These are phyloP conservation scores for Tricholomella constricta DNA, from an alignment of 768 basidiomycete species.

Conservation along the genomic window DNA sequence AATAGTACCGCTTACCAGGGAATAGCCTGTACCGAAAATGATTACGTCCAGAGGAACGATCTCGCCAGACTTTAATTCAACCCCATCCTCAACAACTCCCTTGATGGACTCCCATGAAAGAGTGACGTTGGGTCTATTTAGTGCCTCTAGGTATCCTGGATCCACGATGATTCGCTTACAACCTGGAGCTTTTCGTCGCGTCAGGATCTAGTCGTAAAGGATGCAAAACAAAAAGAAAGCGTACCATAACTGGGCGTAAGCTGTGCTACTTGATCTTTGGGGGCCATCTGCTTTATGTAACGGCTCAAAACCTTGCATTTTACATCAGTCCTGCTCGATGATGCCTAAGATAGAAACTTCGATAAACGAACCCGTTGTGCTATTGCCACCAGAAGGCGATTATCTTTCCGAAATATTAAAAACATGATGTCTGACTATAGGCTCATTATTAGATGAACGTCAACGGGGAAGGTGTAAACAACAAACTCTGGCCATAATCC, in stretches of 20 bases:
- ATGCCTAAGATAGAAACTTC: background rate
- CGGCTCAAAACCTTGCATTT: conserved; percentile 35
- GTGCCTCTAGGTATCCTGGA: conserved; percentile 54
- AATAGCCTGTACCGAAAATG: conserved; percentile 59
- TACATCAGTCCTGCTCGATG: background rate
- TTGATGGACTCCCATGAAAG: conserved; percentile 52
- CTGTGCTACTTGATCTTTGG: conserved; percentile 45
- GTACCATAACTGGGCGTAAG: conserved; percentile 56
- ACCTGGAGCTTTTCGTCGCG: conserved; percentile 44
- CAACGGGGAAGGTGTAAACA: background rate
- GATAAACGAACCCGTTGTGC: conserved; percentile 32
- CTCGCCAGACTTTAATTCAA: conserved; percentile 50
- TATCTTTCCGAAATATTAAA: conserved; percentile 43
- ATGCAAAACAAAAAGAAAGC: conserved; percentile 16
- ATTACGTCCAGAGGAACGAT: conserved; percentile 57
- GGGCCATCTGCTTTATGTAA: conserved; percentile 52
- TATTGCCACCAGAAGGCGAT: conserved; percentile 30
- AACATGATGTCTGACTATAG: conserved; percentile 38
- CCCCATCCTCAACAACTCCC: conserved; percentile 48
- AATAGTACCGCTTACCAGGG: conserved; percentile 26
- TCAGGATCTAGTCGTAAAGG: background rate
- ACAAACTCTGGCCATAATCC: conserved; percentile 49
- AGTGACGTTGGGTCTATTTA: conserved; percentile 55
- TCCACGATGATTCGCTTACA: conserved; percentile 69
- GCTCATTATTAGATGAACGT: background rate